Conservation (phyloP, 2,329 filamentous ascomycete species). For the Helicocarpus griseus region DNA sequence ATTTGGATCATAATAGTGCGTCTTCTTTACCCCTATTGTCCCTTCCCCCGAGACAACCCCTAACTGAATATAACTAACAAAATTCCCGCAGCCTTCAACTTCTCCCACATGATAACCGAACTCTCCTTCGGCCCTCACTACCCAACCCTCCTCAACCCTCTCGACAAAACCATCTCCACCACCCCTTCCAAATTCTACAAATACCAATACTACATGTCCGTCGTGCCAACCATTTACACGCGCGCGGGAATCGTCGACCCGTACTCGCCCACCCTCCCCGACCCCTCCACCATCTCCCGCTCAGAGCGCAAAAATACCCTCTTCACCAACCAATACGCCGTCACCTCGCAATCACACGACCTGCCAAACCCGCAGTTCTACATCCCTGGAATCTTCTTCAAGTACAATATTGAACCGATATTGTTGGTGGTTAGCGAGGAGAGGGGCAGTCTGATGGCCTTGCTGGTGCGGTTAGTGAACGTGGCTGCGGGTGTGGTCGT, state of each 20-base stretch:
- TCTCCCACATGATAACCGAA: constrained; percentile 92
- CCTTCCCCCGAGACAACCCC: neutral
- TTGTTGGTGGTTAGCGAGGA: constrained; percentile 75
- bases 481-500: constrained; percentile 85
- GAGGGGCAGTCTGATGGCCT: constrained; percentile 61
- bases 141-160: constrained; percentile 82
- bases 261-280: constrained; percentile 27
- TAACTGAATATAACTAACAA: constrained; percentile 4
- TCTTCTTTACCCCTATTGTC: constrained; percentile 12
- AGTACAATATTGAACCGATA: constrained; percentile 97
- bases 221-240: constrained; percentile 91
- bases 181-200: constrained; percentile 79
- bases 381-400: constrained; percentile 91
- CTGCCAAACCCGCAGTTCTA: constrained; percentile 52
- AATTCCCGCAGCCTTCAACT: constrained; percentile 75
- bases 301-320: constrained; percentile 49
- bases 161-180: constrained; percentile 77
- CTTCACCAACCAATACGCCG: constrained; percentile 95
- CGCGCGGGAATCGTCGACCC: constrained; percentile 35
- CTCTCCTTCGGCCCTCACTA: constrained; percentile 97
- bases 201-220: constrained; percentile 93
- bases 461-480: constrained; percentile 79
- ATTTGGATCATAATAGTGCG: constrained; percentile 74
- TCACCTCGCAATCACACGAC: constrained; percentile 71
- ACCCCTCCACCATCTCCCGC: constrained; percentile 25